Conservation (phyloP, 169 alveolate species). For the Eimeria acervulina region DNA sequence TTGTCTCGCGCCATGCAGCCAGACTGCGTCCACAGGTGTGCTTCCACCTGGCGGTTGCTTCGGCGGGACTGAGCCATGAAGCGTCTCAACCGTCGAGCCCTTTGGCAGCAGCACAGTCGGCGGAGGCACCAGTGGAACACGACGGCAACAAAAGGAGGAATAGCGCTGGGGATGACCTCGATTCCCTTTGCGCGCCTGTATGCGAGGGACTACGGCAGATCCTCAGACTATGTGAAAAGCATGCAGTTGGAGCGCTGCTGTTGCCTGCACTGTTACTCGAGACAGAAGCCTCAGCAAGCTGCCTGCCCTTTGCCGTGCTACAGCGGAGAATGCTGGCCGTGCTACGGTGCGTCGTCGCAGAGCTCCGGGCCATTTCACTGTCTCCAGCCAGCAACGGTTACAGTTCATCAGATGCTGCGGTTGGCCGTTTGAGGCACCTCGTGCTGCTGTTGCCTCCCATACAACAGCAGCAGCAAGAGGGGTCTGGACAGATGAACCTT, state of each 20-base stretch:
- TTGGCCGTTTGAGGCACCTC: constrained; percentile 44
- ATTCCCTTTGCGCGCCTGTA: constrained; percentile 33
- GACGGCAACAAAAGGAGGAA: not conserved
- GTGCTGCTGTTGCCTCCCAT: constrained; percentile 67
- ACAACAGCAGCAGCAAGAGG: constrained; percentile 66
- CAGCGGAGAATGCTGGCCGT: constrained; percentile 78
- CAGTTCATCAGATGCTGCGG: constrained; percentile 34
- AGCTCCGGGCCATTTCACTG: constrained; percentile 40
- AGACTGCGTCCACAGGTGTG: constrained; percentile 46
- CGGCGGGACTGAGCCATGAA: constrained; percentile 11
- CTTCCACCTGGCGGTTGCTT: constrained; percentile 61
- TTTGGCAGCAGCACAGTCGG: not conserved
- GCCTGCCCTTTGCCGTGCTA: constrained; percentile 69
- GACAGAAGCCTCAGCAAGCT: constrained; percentile 71
- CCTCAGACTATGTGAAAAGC: constrained; percentile 32
- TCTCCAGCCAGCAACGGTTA: constrained; percentile 54
- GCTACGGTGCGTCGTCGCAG: constrained; percentile 75
- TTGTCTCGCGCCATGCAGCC: constrained; percentile 58
- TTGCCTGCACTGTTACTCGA: constrained; percentile 75
- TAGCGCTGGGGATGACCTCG: constrained; percentile 52
- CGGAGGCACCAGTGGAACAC: not conserved
- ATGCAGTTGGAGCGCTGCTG: constrained; percentile 65
- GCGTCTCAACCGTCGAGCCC: constrained; percentile 1
- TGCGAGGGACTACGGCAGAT: constrained; percentile 57
- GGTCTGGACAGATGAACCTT: constrained; percentile 45